phyloP scores from a whole-genome alignment of 2,329 filamentous ascomycete genomes.

The Mollisiaceae sp. region DNA sequence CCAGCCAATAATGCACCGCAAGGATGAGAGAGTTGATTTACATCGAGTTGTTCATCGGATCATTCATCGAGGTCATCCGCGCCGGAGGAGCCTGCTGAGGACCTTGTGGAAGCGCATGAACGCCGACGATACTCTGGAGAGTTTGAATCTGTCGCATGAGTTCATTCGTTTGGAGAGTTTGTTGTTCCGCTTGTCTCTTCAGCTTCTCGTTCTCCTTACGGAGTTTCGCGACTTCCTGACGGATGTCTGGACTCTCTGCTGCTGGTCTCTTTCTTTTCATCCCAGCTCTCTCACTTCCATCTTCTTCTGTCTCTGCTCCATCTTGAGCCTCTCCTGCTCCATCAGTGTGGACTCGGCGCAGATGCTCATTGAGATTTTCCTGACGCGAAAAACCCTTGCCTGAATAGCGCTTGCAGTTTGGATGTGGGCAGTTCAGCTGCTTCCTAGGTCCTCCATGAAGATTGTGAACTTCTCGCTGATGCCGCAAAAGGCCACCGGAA shows the following conservation, averaged over 20 bases:
- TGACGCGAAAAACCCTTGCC: slow-evolving; percentile 91
- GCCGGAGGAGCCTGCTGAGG: slow-evolving; percentile 13
- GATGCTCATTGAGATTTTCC: slow-evolving; percentile 92
- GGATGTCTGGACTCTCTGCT: slow-evolving; percentile 51
- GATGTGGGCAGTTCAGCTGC: slow-evolving; percentile 82
- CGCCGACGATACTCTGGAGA: slow-evolving; percentile 34
- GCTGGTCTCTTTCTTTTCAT: slow-evolving; percentile 49
- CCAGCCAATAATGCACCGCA: slow-evolving; percentile 6
- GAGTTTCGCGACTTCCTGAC: slow-evolving; percentile 69
- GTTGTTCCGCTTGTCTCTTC: slow-evolving; percentile 54
- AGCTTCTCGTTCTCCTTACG: slow-evolving; percentile 68
- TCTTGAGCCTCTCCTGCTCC: slow-evolving; percentile 42
- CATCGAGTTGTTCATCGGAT: slow-evolving; percentile 5
- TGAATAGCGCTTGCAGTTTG: slow-evolving; percentile 85
- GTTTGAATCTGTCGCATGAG: slow-evolving; percentile 32
- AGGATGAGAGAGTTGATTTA: slow-evolving; percentile 5
- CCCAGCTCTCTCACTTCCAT: slow-evolving; percentile 52
- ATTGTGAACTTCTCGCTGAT: slow-evolving; percentile 91
- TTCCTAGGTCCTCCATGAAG: slow-evolving; percentile 78
- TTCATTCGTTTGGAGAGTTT: slow-evolving; percentile 42
- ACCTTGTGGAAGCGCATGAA: slow-evolving; percentile 12
- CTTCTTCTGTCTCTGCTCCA: slow-evolving; percentile 48
- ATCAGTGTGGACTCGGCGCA: slow-evolving; percentile 82
- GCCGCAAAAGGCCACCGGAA: slow-evolving; percentile 84
- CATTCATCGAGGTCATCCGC: neutral